Percentiles rank a stretch among this genome's conserved stretches.
phyloP scores from a whole-genome alignment of 1,139 yeast genomes.

The Geotrichum klebahnii region DNA sequence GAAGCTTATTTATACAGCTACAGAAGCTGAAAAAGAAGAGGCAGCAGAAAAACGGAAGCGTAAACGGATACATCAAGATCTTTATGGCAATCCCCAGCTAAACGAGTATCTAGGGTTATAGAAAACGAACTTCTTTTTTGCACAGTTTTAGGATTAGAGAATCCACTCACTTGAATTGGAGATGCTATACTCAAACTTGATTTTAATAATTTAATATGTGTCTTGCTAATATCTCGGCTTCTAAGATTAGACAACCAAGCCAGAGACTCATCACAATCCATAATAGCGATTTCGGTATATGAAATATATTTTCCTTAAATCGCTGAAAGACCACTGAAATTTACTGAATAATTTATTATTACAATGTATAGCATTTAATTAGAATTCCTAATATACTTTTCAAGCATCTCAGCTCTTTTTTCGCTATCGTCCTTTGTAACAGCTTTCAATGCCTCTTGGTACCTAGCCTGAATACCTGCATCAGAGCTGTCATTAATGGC shows the following conservation, averaged over 20 bases:
- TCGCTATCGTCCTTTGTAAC: conserved; percentile 22
- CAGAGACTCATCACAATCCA: too few species aligned
- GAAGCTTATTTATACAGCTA: conserved; percentile 18
- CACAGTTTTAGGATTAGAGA: too few species aligned
- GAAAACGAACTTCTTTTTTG: too few species aligned
- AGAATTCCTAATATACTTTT: conserved; percentile 17
- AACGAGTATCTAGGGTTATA: conserved; percentile 16
- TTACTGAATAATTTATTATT: conserved; percentile 3
- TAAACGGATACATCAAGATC: conserved; percentile 22
- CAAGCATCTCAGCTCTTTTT: conserved; percentile 21
- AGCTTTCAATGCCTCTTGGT: conserved; percentile 53
- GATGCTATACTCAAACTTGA: too few species aligned
- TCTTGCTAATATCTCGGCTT: too few species aligned
- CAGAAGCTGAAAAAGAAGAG: conserved; percentile 20
- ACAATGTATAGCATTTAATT: conserved; percentile 13
- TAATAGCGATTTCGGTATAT: too few species aligned
- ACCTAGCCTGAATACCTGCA: conserved; percentile 61
- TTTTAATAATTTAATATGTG: too few species aligned
- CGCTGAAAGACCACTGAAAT: too few species aligned
- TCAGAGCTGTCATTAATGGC: conserved; percentile 52
- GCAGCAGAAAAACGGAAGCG: conserved; percentile 22
- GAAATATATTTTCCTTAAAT: neutral
- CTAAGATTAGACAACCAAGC: too few species aligned
- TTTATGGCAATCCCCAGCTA: conserved; percentile 16
- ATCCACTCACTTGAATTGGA: too few species aligned